Conservation (phyloP, 1,284 basidiomycete genomes). For the Ustilago crameri region DNA sequence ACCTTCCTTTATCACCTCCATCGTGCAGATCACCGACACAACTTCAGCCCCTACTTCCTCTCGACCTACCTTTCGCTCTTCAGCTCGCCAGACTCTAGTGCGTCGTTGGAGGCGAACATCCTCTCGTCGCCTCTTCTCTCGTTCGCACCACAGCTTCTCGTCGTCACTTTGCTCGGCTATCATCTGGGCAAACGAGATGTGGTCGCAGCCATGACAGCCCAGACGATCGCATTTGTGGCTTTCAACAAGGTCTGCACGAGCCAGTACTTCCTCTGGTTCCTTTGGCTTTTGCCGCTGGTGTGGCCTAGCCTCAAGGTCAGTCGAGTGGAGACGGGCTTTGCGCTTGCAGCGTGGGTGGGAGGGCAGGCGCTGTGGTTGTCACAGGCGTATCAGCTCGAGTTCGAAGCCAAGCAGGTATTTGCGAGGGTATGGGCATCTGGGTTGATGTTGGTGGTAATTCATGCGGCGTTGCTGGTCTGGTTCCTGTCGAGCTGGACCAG, state of each 20-base stretch:
- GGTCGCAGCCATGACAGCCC: constrained; percentile 86
- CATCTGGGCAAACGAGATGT: constrained; percentile 75
- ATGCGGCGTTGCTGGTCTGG: constrained; percentile 41
- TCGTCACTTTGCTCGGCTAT: constrained; percentile 77
- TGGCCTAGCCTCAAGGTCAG: constrained; percentile 73
- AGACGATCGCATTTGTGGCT: constrained; percentile 88
- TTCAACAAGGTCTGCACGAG: constrained; percentile 99
- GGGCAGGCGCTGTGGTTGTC: constrained; percentile 69
- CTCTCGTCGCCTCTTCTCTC: constrained; percentile 54
- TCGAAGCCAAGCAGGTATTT: constrained; percentile 58
- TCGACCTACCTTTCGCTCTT: constrained; percentile 79
- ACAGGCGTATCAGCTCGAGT: constrained; percentile 65
- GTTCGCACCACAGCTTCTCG: constrained; percentile 76
- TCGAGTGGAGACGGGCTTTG: constrained; percentile 19
- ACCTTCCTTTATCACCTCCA: constrained; percentile 93
- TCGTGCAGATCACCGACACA: constrained; percentile 93
- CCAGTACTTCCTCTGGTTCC: constrained; percentile 98
- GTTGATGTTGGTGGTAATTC: constrained; percentile 49
- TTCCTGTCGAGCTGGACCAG: constrained; percentile 56
- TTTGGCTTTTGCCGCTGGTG: constrained; percentile 86
- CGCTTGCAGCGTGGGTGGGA: constrained; percentile 77
- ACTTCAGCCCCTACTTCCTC: constrained; percentile 98
- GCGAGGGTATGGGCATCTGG: constrained; percentile 56
- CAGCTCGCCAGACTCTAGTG: constrained; percentile 1
- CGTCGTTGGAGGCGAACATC: constrained; percentile 11